These are phyloP conservation scores for Peribolospora baueri DNA, from an alignment of 768 basidiomycete species.

Conservation along the genomic window DNA sequence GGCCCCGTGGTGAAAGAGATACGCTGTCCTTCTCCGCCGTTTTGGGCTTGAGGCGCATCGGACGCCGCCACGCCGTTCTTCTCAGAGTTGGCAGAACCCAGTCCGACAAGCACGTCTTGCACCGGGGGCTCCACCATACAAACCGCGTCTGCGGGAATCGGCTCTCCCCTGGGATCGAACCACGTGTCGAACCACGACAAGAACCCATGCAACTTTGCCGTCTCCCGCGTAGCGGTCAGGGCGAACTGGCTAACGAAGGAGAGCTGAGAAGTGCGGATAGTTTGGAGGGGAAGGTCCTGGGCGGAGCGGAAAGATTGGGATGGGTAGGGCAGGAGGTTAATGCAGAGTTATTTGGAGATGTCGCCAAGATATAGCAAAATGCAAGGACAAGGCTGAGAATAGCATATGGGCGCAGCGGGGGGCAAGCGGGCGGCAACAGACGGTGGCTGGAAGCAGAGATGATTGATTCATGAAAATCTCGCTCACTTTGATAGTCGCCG, in stretches of 20 bases:
- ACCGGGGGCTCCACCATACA: slow-evolving; percentile 23
- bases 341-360: neutral
- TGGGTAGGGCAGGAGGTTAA: neutral
- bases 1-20: slow-evolving; percentile 62
- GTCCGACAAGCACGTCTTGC: slow-evolving; percentile 13
- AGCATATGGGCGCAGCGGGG: no score
- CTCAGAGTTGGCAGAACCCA: slow-evolving; percentile 7
- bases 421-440: no score
- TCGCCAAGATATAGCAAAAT: no score
- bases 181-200: slow-evolving; percentile 88
- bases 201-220: slow-evolving; percentile 48
- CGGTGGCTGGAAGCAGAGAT: neutral
- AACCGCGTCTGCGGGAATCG: slow-evolving; percentile 29
- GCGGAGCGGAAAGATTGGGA: neutral
- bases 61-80: neutral
- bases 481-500: slow-evolving; percentile 42
- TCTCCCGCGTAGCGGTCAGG: slow-evolving; percentile 33
- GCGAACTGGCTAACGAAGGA: slow-evolving; percentile 57
- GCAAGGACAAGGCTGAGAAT: neutral
- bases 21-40: slow-evolving; percentile 6
- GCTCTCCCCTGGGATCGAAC: slow-evolving; percentile 40
- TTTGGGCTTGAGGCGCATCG: slow-evolving; percentile 5
- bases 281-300: slow-evolving; percentile 51
- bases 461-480: neutral
- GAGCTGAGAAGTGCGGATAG: slow-evolving; percentile 42